A percentile compares a stretch with the other conserved stretches of the same genome.
These are phyloP conservation scores for Aspergillus homomorphus DNA, from an alignment of 495 filamentous ascomycete genomes.

Conservation along the genomic window DNA sequence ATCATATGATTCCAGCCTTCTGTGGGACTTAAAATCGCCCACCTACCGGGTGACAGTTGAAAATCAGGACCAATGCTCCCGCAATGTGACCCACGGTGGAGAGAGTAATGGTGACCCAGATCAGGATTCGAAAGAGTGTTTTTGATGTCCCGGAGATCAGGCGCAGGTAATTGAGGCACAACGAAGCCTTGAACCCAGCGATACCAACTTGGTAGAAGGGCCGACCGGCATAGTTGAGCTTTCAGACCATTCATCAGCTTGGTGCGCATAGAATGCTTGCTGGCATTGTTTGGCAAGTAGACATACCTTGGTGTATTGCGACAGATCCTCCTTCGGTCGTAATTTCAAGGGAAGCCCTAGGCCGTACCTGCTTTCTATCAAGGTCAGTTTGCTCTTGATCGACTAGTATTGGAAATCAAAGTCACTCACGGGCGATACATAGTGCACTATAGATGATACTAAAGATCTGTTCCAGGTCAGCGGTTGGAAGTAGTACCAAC, in stretches of 20 bases:
- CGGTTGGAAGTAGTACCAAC: neutral
- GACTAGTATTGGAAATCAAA: neutral
- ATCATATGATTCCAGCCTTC: neutral
- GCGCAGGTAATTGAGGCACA: slow-evolving; percentile 56
- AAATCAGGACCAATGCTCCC: slow-evolving; percentile 48
- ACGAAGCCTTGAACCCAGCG: slow-evolving; percentile 56
- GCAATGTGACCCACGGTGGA: slow-evolving; percentile 48
- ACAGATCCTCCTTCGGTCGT: slow-evolving; percentile 38
- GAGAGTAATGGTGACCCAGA: slow-evolving; percentile 43
- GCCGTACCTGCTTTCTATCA: slow-evolving; percentile 50
- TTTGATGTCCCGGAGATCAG: slow-evolving; percentile 49
- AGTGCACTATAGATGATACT: slow-evolving; percentile 48
- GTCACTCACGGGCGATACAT: slow-evolving; percentile 48
- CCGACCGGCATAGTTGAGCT: slow-evolving; percentile 54
- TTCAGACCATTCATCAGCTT: neutral
- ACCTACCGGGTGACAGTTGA: slow-evolving; percentile 51
- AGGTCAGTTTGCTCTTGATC: neutral
- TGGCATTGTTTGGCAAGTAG: neutral
- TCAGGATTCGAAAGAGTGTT: slow-evolving; percentile 40
- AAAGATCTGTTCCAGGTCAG: slow-evolving; percentile 28
- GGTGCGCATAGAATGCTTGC: neutral
- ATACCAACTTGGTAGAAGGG: slow-evolving; percentile 60
- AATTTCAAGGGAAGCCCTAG: slow-evolving; percentile 43
- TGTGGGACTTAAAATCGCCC: neutral
- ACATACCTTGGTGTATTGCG: slow-evolving; percentile 38